These are phyloP conservation scores for Picochlorum costavermella DNA, from an alignment of 139 green algal species.

Conservation along the genomic window DNA sequence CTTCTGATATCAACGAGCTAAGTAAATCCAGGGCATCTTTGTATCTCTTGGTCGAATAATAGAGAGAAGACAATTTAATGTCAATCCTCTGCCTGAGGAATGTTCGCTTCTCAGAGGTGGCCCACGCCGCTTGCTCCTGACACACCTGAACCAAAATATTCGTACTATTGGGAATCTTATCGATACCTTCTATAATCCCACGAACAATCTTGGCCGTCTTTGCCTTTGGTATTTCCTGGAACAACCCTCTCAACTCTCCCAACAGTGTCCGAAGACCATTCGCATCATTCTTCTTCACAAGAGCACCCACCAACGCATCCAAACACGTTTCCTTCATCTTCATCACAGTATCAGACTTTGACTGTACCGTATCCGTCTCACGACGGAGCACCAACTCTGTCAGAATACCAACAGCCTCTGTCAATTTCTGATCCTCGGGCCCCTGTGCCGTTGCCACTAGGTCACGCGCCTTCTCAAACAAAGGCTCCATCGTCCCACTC, in stretches of 20 bases:
- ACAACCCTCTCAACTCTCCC: slow-evolving; percentile 75
- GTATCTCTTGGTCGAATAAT: slow-evolving; percentile 76
- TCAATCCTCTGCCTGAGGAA: slow-evolving; percentile 96
- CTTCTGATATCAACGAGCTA: slow-evolving; percentile 77
- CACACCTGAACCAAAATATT: slow-evolving; percentile 88
- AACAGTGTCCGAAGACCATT: slow-evolving; percentile 65
- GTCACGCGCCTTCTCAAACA: no score
- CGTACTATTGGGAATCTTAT: slow-evolving; percentile 75
- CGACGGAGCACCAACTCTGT: slow-evolving; percentile 35
- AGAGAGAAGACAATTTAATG: slow-evolving; percentile 67
- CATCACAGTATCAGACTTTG: slow-evolving; percentile 13
- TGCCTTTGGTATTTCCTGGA: slow-evolving; percentile 85
- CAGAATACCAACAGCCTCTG: slow-evolving; percentile 5
- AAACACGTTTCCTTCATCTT: slow-evolving; percentile 71
- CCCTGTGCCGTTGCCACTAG: no score
- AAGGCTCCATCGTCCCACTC: no score
- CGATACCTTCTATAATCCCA: slow-evolving; percentile 87
- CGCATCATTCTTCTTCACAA: slow-evolving; percentile 55
- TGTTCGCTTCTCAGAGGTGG: slow-evolving; percentile 84
- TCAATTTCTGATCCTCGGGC: not conserved
- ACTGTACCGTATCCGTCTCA: not conserved
- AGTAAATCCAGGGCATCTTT: slow-evolving; percentile 68
- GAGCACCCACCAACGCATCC: slow-evolving; percentile 17
- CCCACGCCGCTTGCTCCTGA: slow-evolving; percentile 90
- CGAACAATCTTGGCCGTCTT: slow-evolving; percentile 98